Conservation (phyloP, 2,329 filamentous ascomycete genomes). For the Diaporthe ilicicola region DNA sequence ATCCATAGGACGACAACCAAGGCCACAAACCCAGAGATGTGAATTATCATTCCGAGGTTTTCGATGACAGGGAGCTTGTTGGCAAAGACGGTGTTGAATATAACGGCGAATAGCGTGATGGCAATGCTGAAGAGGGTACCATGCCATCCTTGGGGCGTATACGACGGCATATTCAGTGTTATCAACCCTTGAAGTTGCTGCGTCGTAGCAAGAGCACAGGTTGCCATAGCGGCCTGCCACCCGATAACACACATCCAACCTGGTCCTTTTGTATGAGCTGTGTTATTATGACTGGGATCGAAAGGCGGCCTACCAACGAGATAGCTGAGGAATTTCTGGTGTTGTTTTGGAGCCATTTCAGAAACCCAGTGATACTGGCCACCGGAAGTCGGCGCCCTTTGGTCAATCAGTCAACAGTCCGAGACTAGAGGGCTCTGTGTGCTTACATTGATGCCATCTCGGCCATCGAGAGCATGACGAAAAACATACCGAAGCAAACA, state of each 20-base stretch:
- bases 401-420: neutral
- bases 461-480: constrained; percentile 9
- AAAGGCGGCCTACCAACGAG: neutral
- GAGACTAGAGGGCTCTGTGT: neutral
- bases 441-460: constrained; percentile 11
- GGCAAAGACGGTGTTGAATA: neutral
- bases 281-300: neutral
- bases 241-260: constrained; percentile 15
- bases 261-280: neutral
- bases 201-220: constrained; percentile 4
- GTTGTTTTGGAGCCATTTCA: constrained; percentile 1
- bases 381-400: neutral
- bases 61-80: neutral
- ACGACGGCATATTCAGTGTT: neutral
- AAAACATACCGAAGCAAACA: constrained; percentile 14
- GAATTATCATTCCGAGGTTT: neutral
- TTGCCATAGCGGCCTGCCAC: constrained; percentile 6
- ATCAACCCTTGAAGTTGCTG: constrained; percentile 6
- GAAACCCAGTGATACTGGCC: constrained; percentile 15
- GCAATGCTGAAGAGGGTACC: constrained; percentile 1
- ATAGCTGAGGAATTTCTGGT: constrained; percentile 3
- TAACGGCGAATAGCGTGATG: neutral
- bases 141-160: constrained; percentile 8
- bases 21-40: neutral
- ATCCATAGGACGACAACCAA: neutral